Base-by-base conservation (phyloP, 805 yeast species). In the Ogataea pini region DNA sequence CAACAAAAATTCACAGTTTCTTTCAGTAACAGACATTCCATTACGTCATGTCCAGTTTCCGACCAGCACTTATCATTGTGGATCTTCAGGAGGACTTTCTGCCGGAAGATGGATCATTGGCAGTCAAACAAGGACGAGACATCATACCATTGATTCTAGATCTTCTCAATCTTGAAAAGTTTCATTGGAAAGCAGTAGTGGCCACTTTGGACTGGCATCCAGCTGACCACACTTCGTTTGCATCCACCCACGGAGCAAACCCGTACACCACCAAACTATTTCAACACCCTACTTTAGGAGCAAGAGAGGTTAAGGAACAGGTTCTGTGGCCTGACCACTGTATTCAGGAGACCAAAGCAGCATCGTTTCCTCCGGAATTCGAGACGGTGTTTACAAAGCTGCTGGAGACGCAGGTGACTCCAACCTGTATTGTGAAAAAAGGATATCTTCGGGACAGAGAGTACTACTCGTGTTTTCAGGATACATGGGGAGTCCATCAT, bases 151-250 rank as follows among this genome's bases (percentile, higher is more conserved):
- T 71, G 0, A 79, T 89, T 29, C 64, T 75, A 25, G 59, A 72
- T 1, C 65, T 89, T 36, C 56, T 82, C 8, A 63, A 73, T 24
- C 61, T 68, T 13, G 46, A 63, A 0, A 53, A 63, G 32, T 73
- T 69, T 46, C 62, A 73, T 4, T 90, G 94, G 92, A 71, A 73
- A 37, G 68, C 81, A 6, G 72, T 89, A 1, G 78, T 86, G 0
- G 83, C 88, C 32, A 85, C 96, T 2, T 82, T 84, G 61, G 98
- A 91, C 62, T 89, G 96, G 94, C 98, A 91, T 64, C 95, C 97
- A 0, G 33, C 53, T 10, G 73, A 79, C 57, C 98, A 91, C 63
- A 73, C 77, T 0, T 89, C 96, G 7, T 91, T 91, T 73, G 96
- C 97, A 0, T 75, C 84, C 0, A 77, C 75, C 40, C 90, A 89